phyloP scores from a whole-genome alignment of 257 asterid genomes.

The Capsicum chinense region DNA sequence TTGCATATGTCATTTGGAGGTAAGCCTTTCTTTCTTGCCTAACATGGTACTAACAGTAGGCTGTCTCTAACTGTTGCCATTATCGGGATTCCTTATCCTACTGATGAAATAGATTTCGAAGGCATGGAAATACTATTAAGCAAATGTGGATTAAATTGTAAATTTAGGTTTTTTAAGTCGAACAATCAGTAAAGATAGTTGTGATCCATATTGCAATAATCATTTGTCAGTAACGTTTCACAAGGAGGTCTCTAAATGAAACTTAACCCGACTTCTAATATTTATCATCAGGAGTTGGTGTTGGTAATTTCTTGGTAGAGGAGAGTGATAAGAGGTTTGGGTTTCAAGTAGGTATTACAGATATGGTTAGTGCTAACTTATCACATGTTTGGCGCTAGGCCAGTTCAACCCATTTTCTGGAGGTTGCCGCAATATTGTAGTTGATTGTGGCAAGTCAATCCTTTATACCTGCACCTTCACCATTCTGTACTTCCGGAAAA shows the following conservation, averaged over 20 bases:
- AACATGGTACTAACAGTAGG: not conserved
- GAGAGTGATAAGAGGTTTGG: not conserved
- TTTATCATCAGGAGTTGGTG: not conserved
- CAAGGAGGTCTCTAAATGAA: not conserved
- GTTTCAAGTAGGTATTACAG: not conserved
- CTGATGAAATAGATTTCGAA: slow-evolving; percentile 1
- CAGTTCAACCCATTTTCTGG: slow-evolving; percentile 1
- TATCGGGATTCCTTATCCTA: not conserved
- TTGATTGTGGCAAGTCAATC: slow-evolving; percentile 22
- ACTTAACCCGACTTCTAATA: not conserved
- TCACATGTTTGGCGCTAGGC: not conserved
- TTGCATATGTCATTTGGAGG: not conserved
- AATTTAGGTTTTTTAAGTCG: not conserved
- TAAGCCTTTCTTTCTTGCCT: not conserved
- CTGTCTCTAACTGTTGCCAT: not conserved
- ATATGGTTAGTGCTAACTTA: not conserved
- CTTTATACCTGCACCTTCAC: not conserved
- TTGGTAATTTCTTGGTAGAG: slow-evolving; percentile 19
- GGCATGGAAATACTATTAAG: not conserved
- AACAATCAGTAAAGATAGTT: not conserved
- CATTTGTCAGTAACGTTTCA: not conserved
- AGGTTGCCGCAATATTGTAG: not conserved
- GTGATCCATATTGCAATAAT: not conserved
- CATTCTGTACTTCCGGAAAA: not conserved
- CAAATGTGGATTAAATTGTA: not conserved